Evolutionary conservation across 352 stramenopile species (phyloP), one percentile per base, ranked within the genome.

Genomic region (Plasmopara muralis): DNA sequence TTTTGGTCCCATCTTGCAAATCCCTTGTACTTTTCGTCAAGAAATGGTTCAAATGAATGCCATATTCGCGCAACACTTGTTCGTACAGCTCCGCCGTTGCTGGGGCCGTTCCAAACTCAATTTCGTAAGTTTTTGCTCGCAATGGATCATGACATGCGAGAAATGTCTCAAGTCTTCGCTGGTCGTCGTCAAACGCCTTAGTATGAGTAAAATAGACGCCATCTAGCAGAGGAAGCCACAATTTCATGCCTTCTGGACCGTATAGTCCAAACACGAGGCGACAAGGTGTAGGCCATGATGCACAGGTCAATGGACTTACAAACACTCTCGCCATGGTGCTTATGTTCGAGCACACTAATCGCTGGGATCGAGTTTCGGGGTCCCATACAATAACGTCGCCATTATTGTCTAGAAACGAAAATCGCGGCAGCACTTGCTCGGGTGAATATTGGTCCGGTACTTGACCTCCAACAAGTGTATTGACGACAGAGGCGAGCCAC

Each of bases 341-440:
- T 5, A 91, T 61, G 50, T 89, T 86, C 2, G 64, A 74, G 46
- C 72, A 77, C n/a, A 93, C 42, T 18, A 87, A 43, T 12, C 76
- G 67, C 31, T 88, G 77, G 6, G 70, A 82, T 8, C 78, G 77
- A 18, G 65, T 76, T 46, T 93, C 83, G 1, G 80, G 80, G 31
- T 93, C 83, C 76, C 76, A 91, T 29, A 91, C 55, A n/a, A 86
- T 75, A 30, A 88, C 71, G 44, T 89, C 65, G 1, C 76, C 79
- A 6, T 43, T 41, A 30, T 51, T 71, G 9, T 77, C 74, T 5
- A 87, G 48, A 33, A 89, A 76, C 0, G 67, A 70, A 46, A 91
- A 83, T 0, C 80, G 76, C 8, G 80, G 80, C 13, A 91, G 53
- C 10, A 91, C 77, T 50, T 87, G 66, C 42, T 83, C 74, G 0